These are phyloP conservation scores for Xylaria multiplex DNA, from an alignment of 2,329 filamentous ascomycete species.

Conservation along the genomic window DNA sequence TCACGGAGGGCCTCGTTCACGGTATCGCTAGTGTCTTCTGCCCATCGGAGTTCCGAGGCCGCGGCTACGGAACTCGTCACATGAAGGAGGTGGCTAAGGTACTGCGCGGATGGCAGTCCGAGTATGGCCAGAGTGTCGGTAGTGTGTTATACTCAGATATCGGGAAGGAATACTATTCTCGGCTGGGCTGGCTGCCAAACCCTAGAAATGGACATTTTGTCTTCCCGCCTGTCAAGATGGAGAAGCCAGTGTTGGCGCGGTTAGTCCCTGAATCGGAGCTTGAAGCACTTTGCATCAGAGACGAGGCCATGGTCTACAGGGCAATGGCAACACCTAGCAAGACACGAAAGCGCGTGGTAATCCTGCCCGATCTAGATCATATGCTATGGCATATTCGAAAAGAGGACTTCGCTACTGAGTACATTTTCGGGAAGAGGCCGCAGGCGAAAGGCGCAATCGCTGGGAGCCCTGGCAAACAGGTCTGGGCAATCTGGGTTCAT, in stretches of 20 bases:
- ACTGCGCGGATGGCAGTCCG: not conserved
- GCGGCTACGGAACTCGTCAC: constrained; percentile 34
- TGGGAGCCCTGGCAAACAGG: constrained; percentile 23
- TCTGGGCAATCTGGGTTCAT: constrained; percentile 35
- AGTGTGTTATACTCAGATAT: constrained; percentile 39
- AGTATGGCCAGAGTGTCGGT: constrained; percentile 4
- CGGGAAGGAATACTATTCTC: constrained; percentile 34
- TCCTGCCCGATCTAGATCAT: constrained; percentile 36
- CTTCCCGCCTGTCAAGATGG: too few species aligned
- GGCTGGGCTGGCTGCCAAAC: constrained; percentile 34
- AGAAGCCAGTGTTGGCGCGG: too few species aligned
- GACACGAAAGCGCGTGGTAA: constrained; percentile 20
- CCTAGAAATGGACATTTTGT: not conserved
- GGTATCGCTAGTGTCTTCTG: constrained; percentile 22
- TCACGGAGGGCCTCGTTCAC: constrained; percentile 26
- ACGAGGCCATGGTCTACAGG: constrained; percentile 24
- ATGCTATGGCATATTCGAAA: constrained; percentile 41
- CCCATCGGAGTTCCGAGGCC: constrained; percentile 12
- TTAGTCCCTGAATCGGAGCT: constrained; percentile 12
- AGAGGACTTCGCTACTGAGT: constrained; percentile 33
- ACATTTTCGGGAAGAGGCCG: constrained; percentile 31
- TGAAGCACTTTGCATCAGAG: constrained; percentile 20
- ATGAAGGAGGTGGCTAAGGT: constrained; percentile 32
- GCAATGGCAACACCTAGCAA: constrained; percentile 21
- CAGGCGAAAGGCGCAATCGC: constrained; percentile 35